Conservation (phyloP, 257 asterid species). For the Verbascum thapsus region DNA sequence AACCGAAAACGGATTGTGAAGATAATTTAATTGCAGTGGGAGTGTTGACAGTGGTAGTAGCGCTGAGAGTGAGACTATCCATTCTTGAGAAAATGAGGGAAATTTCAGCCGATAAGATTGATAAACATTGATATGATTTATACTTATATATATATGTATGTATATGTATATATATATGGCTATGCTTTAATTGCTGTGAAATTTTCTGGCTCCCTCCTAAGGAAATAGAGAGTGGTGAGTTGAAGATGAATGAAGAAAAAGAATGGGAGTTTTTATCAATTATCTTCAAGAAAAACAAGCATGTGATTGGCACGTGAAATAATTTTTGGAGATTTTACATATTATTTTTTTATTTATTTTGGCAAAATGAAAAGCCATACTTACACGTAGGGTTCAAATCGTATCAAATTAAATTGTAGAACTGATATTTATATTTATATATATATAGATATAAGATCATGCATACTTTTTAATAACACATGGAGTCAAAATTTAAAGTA, state of each 20-base stretch:
- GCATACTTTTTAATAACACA: too few relatives aligned
- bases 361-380: neutral
- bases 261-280: slow-evolving; percentile 5
- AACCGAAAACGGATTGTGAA: slow-evolving; percentile 33
- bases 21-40: slow-evolving; percentile 43
- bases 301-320: slow-evolving; percentile 34
- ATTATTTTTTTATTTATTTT: neutral
- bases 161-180: slow-evolving; percentile 1
- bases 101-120: slow-evolving; percentile 38
- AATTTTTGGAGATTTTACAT: neutral
- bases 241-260: neutral
- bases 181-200: slow-evolving; percentile 6
- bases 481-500: too few relatives aligned
- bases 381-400: too few relatives aligned
- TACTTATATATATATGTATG: slow-evolving; percentile 9
- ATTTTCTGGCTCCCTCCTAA: neutral
- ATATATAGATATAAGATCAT: too few relatives aligned
- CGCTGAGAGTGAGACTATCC: slow-evolving; percentile 61
- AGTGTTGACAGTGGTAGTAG: slow-evolving; percentile 37
- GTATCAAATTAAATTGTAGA: too few relatives aligned
- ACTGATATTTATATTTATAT: too few relatives aligned
- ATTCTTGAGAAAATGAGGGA: slow-evolving; percentile 40
- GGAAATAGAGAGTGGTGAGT: slow-evolving; percentile 17
- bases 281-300: slow-evolving; percentile 27
- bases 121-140: slow-evolving; percentile 18